Base-by-base conservation (phyloP, 108 stramenopile genomes). In the Epipyxis sp. region DNA sequence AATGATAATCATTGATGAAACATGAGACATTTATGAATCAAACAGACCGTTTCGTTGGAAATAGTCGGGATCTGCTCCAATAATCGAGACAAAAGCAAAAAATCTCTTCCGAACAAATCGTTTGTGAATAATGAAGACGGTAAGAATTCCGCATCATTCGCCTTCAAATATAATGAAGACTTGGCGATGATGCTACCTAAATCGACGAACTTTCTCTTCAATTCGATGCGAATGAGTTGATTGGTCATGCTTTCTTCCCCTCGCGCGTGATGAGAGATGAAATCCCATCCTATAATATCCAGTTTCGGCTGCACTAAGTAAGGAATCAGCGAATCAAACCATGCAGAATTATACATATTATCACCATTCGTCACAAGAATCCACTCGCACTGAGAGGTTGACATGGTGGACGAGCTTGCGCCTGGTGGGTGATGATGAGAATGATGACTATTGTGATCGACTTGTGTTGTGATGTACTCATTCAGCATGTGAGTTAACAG, bases 381-480 rank as follows among this genome's bases (percentile, higher is more conserved):
- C 78, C 78, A 79, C 69, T 79, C 59, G 67, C 59, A 69, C 37
- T 20, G 46, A n/a, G n/a, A n/a, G n/a, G n/a, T n/a, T n/a, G n/a
- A n/a, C n/a, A n/a, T n/a, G n/a, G n/a, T n/a, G n/a, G n/a, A n/a
- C n/a, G n/a, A n/a, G n/a, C n/a, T n/a, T n/a, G n/a, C n/a, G n/a
- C n/a, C n/a, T n/a, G n/a, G n/a, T n/a, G n/a, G n/a, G n/a, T n/a
- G n/a, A n/a, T n/a, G n/a, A n/a, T n/a, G n/a, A n/a, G n/a, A n/a
- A n/a, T n/a, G n/a, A n/a, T n/a, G n/a, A n/a, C n/a, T n/a, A n/a
- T n/a, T n/a, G n/a, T n/a, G n/a, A n/a, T n/a, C n/a, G n/a, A n/a
- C n/a, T n/a, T n/a, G n/a, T n/a, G n/a, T n/a, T n/a, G n/a, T n/a
- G n/a, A n/a, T n/a, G n/a, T n/a, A n/a, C n/a, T n/a, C n/a, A n/a